phyloP scores from a whole-genome alignment of 2,329 filamentous ascomycete genomes.

The Colletotrichum agaves region DNA sequence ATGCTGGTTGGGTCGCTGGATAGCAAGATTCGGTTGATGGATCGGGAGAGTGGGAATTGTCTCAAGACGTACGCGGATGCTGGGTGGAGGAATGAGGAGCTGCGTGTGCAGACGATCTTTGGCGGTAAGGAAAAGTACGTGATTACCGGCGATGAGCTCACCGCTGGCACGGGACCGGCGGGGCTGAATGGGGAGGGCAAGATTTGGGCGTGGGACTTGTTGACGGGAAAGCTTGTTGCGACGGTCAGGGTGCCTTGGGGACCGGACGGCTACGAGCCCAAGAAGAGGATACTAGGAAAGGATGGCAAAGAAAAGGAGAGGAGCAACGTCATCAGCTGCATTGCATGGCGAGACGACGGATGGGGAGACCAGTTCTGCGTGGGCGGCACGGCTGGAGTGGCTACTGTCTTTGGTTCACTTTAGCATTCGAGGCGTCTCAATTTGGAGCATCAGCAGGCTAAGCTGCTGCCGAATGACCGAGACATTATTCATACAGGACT shows the following conservation, averaged over 20 bases:
- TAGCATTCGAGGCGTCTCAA: neutral
- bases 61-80: constrained; percentile 75
- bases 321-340: constrained; percentile 69
- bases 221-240: constrained; percentile 76
- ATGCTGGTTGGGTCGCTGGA: constrained; percentile 82
- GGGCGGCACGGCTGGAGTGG: constrained; percentile 71
- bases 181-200: constrained; percentile 61
- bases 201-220: constrained; percentile 85
- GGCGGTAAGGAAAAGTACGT: constrained; percentile 82
- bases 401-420: constrained; percentile 68
- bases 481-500: constrained; percentile 1
- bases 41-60: constrained; percentile 77
- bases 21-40: constrained; percentile 81
- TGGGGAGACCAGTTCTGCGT: constrained; percentile 74
- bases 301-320: constrained; percentile 70
- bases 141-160: constrained; percentile 81
- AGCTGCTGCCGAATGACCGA: neutral
- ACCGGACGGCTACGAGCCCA: constrained; percentile 57
- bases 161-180: constrained; percentile 39
- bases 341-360: constrained; percentile 71
- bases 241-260: constrained; percentile 68
- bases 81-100: constrained; percentile 70
- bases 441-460: neutral
- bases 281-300: constrained; percentile 65
- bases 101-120: constrained; percentile 80